Base-by-base conservation (phyloP, 169 alveolate species). In the Eimeria maxima region DNA sequence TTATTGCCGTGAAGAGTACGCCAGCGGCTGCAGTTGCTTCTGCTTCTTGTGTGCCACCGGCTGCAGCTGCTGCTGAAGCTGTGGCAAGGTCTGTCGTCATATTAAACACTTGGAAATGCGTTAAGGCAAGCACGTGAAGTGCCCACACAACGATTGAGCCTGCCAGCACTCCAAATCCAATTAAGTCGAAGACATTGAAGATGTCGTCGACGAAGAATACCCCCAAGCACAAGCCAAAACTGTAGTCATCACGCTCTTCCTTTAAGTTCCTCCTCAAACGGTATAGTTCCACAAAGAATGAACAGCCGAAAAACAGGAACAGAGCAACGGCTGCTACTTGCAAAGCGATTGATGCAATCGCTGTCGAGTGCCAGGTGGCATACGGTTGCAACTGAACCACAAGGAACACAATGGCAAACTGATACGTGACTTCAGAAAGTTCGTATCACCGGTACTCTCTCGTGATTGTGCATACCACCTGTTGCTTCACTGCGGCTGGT, bases 1-100 rank as follows among this genome's bases (percentile, higher is more conserved):
- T 81, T 50, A 81, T n/a, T 16, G 67, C 90, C 6, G 50, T 73
- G 50, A 53, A 81, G 71, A 81, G 74, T 14, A 53, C 90, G 33
- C 74, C 90, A 53, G 90, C 90, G 4, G 90, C 90, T 50, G 90
- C 65, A 80, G 90, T 27, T 80, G 90, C 90, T 24, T 47, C 71
- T 45, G 90, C 65, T 50, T 80, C 90, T 71, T 80, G 47, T 24
- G 71, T n/a, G 47, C 67, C 90, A 4, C 90, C 90, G 71, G 90
- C 60, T 13, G 90, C 90, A 16, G 90, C 67, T 13, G 90, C 69
- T 22, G 67, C 90, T 50, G 90, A 47, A 20, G 71, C 90, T 80
- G 67, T 80, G 18, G 42, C 90, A 24, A 80, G 90, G 20, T 80
- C 90, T 0, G 22, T 69, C 27, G 67, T 45, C 24, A 80, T 27